These are phyloP conservation scores for Zymoseptoria ardabiliae DNA, from an alignment of 2,329 filamentous ascomycete genomes.

Conservation along the genomic window DNA sequence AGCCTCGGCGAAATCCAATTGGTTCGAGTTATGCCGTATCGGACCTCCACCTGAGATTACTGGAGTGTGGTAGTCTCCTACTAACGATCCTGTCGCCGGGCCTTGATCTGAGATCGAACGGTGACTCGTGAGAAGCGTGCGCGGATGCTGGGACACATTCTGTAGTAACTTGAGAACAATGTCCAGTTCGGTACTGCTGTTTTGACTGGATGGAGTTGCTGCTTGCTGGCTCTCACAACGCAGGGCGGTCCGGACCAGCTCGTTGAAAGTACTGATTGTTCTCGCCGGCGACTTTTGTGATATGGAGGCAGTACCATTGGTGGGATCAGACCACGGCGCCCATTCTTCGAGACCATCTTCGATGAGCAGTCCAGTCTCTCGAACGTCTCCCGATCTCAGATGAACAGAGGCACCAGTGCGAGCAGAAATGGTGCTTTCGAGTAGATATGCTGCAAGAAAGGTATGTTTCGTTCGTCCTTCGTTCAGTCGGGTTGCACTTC, in stretches of 20 bases:
- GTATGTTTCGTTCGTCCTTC: conserved; percentile 33
- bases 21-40: not conserved
- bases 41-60: not conserved
- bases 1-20: conserved; percentile 4
- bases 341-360: conserved; percentile 67
- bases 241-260: conserved; percentile 32
- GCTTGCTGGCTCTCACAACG: conserved; percentile 1
- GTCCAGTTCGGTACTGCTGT: conserved; percentile 3
- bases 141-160: conserved; percentile 10
- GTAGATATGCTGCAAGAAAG: conserved; percentile 52
- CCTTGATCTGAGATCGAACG: not conserved
- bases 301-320: conserved; percentile 4
- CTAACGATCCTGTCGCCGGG: not conserved
- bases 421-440: conserved; percentile 53
- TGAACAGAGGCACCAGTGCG: conserved; percentile 46
- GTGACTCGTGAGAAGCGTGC: not conserved
- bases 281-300: conserved; percentile 33
- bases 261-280: conserved; percentile 47
- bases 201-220: not conserved
- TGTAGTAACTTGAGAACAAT: conserved; percentile 13
- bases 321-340: conserved; percentile 58
- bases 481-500: conserved; percentile 3
- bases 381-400: conserved; percentile 43
- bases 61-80: not conserved
- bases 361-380: conserved; percentile 44